Conservation (phyloP, 441 rosid genomes). For the Flueggea neowawraea region DNA sequence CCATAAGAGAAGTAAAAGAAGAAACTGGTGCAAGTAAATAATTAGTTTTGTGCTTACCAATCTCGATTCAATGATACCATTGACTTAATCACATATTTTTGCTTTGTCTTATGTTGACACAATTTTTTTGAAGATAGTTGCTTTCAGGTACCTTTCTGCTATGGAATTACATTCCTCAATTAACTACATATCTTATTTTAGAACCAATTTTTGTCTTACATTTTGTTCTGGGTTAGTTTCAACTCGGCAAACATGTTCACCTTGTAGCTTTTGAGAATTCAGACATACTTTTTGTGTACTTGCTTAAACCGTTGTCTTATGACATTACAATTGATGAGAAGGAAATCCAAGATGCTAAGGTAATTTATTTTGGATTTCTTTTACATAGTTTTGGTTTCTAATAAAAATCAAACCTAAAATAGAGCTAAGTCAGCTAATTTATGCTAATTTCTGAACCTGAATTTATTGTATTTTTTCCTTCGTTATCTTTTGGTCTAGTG, state of each 20-base stretch:
- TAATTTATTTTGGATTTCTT: background rate
- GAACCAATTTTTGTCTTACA: too few relatives aligned
- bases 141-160: slow-evolving; percentile 29
- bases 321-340: slow-evolving; percentile 31
- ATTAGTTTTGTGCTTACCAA: background rate
- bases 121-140: slow-evolving; percentile 32
- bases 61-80: too few relatives aligned
- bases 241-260: slow-evolving; percentile 32
- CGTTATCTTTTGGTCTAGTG: slow-evolving; percentile 17
- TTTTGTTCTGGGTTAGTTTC: too few relatives aligned
- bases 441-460: background rate
- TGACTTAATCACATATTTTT: background rate
- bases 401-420: too few relatives aligned
- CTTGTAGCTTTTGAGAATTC: slow-evolving; percentile 39
- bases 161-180: too few relatives aligned
- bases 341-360: slow-evolving; percentile 42
- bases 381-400: too few relatives aligned
- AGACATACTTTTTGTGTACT: slow-evolving; percentile 38
- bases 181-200: too few relatives aligned
- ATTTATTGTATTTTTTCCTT: too few relatives aligned
- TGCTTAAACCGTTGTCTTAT: slow-evolving; percentile 34
- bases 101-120: slow-evolving; percentile 29
- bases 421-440: too few relatives aligned
- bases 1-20: slow-evolving; percentile 49
- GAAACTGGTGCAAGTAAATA: slow-evolving; percentile 40